phyloP scores from a whole-genome alignment of 108 stramenopile species.

The Cyclotella baltica region DNA sequence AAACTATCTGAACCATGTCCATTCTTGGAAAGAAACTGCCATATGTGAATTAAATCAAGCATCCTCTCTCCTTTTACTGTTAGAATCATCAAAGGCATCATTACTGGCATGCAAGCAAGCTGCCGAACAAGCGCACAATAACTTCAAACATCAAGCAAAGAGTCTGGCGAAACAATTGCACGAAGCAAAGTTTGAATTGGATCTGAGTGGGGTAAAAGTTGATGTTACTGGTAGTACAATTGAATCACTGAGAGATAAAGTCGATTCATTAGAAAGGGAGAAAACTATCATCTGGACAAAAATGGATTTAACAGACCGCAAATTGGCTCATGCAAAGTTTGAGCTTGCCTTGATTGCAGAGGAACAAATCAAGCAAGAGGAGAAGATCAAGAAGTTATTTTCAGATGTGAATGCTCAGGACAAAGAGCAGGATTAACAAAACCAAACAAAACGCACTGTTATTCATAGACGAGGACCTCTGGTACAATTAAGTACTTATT shows the following conservation, averaged over 20 bases:
- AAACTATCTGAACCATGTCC: not conserved
- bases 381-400: not conserved
- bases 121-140: not conserved
- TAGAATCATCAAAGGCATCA: not conserved
- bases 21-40: not conserved
- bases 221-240: not conserved
- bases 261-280: not conserved
- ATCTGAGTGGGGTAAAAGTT: not conserved
- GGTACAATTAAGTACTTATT: too few species aligned
- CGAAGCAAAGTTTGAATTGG: not conserved
- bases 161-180: not conserved
- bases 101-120: not conserved
- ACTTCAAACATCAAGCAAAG: not conserved
- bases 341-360: not conserved
- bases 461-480: not conserved
- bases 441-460: not conserved
- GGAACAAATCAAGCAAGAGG: not conserved
- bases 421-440: not conserved
- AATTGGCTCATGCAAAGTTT: not conserved
- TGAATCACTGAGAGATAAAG: not conserved
- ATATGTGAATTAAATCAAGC: not conserved
- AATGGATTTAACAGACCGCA: not conserved
- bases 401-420: not conserved
- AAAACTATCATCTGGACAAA: not conserved
- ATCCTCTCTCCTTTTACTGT: not conserved